Conservation (phyloP, 2,329 filamentous ascomycete genomes). For the Aspergillus novoparasiticus region DNA sequence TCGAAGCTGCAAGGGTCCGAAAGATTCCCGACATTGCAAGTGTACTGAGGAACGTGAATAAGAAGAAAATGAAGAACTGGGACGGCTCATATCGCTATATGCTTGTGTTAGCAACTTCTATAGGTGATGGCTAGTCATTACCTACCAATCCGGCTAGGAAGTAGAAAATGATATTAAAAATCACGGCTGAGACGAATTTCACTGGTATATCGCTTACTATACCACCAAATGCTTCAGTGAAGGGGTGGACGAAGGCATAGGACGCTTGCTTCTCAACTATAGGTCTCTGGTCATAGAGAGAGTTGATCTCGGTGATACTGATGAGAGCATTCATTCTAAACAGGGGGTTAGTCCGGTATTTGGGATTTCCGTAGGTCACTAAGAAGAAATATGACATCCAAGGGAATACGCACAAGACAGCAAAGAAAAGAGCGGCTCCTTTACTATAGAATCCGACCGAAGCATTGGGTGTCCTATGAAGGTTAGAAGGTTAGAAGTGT, state of each 20-base stretch:
- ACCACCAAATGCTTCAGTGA: constrained; percentile 79
- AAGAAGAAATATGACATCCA: constrained; percentile 53
- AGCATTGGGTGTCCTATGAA: constrained; percentile 68
- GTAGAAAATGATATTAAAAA: constrained; percentile 81
- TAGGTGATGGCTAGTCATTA: background rate
- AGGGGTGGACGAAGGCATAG: constrained; percentile 89
- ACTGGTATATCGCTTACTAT: constrained; percentile 87
- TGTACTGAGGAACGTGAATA: constrained; percentile 63
- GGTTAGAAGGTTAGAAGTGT: constrained; percentile 55
- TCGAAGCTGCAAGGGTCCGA: constrained; percentile 61
- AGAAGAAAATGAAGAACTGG: constrained; percentile 64
- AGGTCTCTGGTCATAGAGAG: constrained; percentile 83
- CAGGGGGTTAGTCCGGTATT: background rate
- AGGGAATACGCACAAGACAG: constrained; percentile 77
- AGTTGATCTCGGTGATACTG: constrained; percentile 74
- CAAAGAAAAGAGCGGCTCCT: constrained; percentile 81
- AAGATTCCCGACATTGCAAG: constrained; percentile 63
- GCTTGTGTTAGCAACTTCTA: constrained; percentile 15
- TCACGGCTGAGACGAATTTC: constrained; percentile 71
- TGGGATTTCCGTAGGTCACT: constrained; percentile 45
- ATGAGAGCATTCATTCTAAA: constrained; percentile 57
- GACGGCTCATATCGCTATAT: constrained; percentile 38
- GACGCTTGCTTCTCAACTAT: constrained; percentile 90
- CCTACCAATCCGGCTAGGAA: constrained; percentile 75
- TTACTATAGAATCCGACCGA: constrained; percentile 76